Conservation (phyloP, 352 stramenopile species). For the Peronospora belbahrii region DNA sequence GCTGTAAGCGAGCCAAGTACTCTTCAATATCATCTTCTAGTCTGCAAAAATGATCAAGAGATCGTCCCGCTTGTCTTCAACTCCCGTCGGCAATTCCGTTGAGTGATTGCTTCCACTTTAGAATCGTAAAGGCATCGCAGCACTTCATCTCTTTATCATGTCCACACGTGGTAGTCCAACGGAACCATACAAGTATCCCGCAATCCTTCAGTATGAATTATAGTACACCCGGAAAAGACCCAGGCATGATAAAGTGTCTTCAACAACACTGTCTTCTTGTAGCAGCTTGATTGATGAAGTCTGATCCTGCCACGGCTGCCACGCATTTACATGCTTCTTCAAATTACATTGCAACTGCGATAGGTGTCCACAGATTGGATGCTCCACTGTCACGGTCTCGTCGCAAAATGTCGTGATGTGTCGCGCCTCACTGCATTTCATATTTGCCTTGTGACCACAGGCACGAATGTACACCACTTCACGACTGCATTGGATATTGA, state of each 20-base stretch:
- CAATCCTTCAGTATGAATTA: slow-evolving; percentile 31
- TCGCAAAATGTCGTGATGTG: slow-evolving; percentile 24
- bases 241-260: slow-evolving; percentile 31
- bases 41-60: slow-evolving; percentile 88
- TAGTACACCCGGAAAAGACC: slow-evolving; percentile 17
- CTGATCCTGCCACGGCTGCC: slow-evolving; percentile 39
- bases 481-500: slow-evolving; percentile 35
- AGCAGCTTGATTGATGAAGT: slow-evolving; percentile 20
- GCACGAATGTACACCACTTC: slow-evolving; percentile 26
- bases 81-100: slow-evolving; percentile 78
- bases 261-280: slow-evolving; percentile 28
- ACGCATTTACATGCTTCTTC: slow-evolving; percentile 17
- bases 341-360: slow-evolving; percentile 36
- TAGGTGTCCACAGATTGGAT: slow-evolving; percentile 42
- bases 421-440: slow-evolving; percentile 42
- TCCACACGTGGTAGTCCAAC: slow-evolving; percentile 33
- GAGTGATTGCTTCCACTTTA: slow-evolving; percentile 83
- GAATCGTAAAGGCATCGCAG: slow-evolving; percentile 74
- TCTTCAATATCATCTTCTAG: slow-evolving; percentile 91
- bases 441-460: slow-evolving; percentile 38
- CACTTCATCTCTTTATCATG: slow-evolving; percentile 55
- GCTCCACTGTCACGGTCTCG: slow-evolving; percentile 18
- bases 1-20: slow-evolving; percentile 89
- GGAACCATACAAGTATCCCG: slow-evolving; percentile 28
- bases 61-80: slow-evolving; percentile 78